Conservation (phyloP, 371 early-diverging fungal genomes). For the Mucor saturninus region DNA sequence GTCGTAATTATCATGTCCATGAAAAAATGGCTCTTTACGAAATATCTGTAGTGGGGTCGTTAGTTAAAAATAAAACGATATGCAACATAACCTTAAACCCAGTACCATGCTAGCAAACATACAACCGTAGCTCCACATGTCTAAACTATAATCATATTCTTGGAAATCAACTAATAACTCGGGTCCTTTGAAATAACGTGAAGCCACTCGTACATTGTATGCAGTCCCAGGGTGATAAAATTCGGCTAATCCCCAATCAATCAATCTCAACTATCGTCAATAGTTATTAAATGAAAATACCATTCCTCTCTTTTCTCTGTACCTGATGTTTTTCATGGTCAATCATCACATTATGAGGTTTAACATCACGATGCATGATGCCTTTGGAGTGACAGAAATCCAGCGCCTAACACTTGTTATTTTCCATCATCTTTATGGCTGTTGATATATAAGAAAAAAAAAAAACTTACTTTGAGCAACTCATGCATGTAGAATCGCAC, state of each 20-base stretch:
- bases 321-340: conserved; percentile 93
- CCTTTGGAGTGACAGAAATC: conserved; percentile 98
- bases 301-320: conserved; percentile 7
- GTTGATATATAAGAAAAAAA: background rate
- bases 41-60: conserved; percentile 63
- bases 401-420: conserved; percentile 63
- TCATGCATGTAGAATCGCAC: conserved; percentile 96
- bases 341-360: conserved; percentile 99
- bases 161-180: conserved; percentile 98
- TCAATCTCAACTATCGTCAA: conserved; percentile 80
- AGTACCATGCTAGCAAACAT: conserved; percentile 95
- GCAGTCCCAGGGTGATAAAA: conserved; percentile 97
- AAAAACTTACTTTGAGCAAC: conserved; percentile 69
- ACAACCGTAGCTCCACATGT: conserved; percentile 99
- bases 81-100: background rate
- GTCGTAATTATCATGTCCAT: conserved; percentile 98
- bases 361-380: conserved; percentile 99
- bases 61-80: background rate
- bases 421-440: too few species aligned
- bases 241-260: conserved; percentile 99
- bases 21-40: conserved; percentile 99
- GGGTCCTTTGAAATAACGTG: conserved; percentile 99
- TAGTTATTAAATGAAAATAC: background rate
- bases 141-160: conserved; percentile 98
- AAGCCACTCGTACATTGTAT: conserved; percentile 99